Percentiles rank a stretch among this genome's conserved stretches.
These are phyloP conservation scores for Colletotrichum tofieldiae DNA, from an alignment of 2,329 filamentous ascomycete species.

Conservation along the genomic window DNA sequence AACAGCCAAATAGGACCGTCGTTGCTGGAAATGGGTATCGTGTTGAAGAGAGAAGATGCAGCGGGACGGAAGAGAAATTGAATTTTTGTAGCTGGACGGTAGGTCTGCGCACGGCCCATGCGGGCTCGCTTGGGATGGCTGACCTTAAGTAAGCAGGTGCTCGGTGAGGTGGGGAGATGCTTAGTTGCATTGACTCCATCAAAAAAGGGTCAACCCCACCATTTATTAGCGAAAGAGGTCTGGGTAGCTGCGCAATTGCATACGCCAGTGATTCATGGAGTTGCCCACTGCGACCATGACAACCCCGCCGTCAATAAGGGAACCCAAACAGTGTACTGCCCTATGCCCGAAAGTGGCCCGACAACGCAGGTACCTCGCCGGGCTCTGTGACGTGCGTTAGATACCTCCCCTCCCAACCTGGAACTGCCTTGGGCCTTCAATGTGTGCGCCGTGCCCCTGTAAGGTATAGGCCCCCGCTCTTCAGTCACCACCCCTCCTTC, in stretches of 20 bases:
- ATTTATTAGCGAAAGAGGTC: not conserved
- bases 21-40: not conserved
- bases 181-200: not conserved
- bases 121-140: constrained; percentile 1
- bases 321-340: constrained; percentile 13
- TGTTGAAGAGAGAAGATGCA: not conserved
- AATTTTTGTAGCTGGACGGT: constrained; percentile 15
- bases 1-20: not conserved
- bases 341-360: constrained; percentile 16
- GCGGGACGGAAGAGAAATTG: not conserved
- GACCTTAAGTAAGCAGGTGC: not conserved
- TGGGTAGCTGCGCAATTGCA: not conserved
- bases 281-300: constrained; percentile 22
- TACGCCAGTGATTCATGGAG: not conserved
- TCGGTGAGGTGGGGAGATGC: not conserved
- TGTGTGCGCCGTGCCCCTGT: constrained; percentile 10
- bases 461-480: constrained; percentile 6
- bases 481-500: constrained; percentile 29
- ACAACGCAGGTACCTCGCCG: not conserved
- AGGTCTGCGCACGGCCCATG: constrained; percentile 9
- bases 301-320: constrained; percentile 17
- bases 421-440: constrained; percentile 1
- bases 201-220: not conserved
- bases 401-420: not conserved
- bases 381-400: constrained; percentile 5